A percentile compares a stretch with the other conserved stretches of the same genome.
These are phyloP conservation scores for Monilinia vaccinii-corymbosi DNA, from an alignment of 2,329 filamentous ascomycete species.

Conservation along the genomic window DNA sequence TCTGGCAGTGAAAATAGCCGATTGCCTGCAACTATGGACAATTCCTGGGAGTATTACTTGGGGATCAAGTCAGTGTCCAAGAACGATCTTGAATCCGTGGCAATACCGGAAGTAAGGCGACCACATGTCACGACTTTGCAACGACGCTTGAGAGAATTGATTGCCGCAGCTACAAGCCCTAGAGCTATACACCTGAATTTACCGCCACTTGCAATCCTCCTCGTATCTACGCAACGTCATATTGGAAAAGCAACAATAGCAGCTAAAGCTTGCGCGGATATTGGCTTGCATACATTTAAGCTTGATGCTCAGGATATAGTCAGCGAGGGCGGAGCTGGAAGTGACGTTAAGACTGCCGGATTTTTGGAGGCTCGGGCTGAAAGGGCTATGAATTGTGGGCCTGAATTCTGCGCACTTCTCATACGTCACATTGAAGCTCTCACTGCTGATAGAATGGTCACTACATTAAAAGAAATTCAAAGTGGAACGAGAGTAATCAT, in stretches of 20 bases:
- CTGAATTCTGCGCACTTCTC: constrained; percentile 75
- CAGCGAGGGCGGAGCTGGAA: constrained; percentile 80
- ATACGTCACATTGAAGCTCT: constrained; percentile 85
- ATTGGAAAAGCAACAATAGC: constrained; percentile 86
- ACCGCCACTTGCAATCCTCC: constrained; percentile 77
- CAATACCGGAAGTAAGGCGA: constrained; percentile 37
- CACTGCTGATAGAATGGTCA: constrained; percentile 81
- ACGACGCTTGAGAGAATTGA: constrained; percentile 70
- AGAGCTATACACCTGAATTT: constrained; percentile 79
- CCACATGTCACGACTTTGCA: constrained; percentile 50
- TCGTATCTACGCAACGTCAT: constrained; percentile 85
- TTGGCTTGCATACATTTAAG: constrained; percentile 80
- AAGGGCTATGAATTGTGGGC: constrained; percentile 77
- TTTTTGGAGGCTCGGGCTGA: constrained; percentile 82
- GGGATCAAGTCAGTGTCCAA: constrained; percentile 61
- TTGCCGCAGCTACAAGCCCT: constrained; percentile 80
- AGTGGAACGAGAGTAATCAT: constrained; percentile 74
- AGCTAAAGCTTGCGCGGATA: constrained; percentile 69
- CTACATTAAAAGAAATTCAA: constrained; percentile 75
- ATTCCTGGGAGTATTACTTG: constrained; percentile 84
- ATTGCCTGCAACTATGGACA: constrained; percentile 66
- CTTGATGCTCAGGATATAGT: constrained; percentile 92
- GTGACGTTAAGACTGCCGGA: constrained; percentile 90
- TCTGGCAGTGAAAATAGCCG: constrained; percentile 79
- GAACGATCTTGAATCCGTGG: constrained; percentile 33